Evolutionary conservation across 805 yeast genomes (phyloP), one percentile per base, ranked within the genome.

Genomic region (Kodamaea nitidulidarum): DNA sequence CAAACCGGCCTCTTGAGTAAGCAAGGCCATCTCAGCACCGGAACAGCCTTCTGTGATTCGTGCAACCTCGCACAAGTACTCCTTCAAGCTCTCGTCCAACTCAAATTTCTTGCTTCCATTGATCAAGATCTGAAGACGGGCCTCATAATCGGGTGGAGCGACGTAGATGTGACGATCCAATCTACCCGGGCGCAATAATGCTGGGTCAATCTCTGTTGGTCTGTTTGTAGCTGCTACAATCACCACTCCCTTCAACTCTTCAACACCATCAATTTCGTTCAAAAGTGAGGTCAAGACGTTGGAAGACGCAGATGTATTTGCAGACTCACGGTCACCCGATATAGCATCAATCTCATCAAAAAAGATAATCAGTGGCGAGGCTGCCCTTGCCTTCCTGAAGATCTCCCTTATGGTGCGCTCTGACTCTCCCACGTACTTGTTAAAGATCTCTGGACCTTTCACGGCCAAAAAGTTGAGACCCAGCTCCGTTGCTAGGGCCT

Each of bases 291-390:
- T 91, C 43, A 93, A 66, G 0, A 93, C 97, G 51, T 95, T 84
- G 45, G 80, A 87, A 0, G 91, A 78, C 1, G 86, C 86, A 14
- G 83, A 74, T 0, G 88, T 81, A 7, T 70, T 70, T 3, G 72
- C 74, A 16, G 71, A 71, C 15, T 80, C 84, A 50, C 98, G 70
- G 39, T 84, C 82, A 0, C 85, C 78, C 4, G 95, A 81, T 27
- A 93, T 65, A 0, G 98, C 98, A 63, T 93, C 99, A 36, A 93
- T 88, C 61, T 93, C 99, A 68, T 91, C 98, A 55, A 91, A 90
- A 56, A 91, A 91, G 5, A 91, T 84, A 44, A 91, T 88, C 45
- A 95, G 84, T 7, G 98, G 98, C 1, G 95, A 75, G 1, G 97
- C 96, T 4, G 95, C 95, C 41, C 97, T 70, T 0, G 98, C 98